A percentile compares a stretch with the other conserved stretches of the same genome.
Evolutionary conservation across 495 filamentous ascomycete species (phyloP).

Genomic region (Podospora pseudoanserina): DNA sequence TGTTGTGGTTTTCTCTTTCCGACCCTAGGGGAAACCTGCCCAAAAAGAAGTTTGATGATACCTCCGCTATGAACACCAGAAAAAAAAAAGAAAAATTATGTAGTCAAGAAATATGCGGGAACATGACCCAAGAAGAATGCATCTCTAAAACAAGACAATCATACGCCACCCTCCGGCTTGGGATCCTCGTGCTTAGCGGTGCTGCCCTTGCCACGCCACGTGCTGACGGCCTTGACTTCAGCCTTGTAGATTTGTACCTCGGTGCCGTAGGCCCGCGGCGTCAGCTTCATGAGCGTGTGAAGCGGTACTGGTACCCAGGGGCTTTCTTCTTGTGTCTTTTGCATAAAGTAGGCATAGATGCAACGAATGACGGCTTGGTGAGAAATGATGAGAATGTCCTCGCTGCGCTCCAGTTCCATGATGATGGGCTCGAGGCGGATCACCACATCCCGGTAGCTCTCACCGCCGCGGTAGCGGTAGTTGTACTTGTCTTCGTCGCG

Average conservation of each 20-base stretch:
- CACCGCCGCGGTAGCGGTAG: conserved; percentile 95
- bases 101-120: not conserved
- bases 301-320: conserved; percentile 95
- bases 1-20: not conserved
- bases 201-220: conserved; percentile 87
- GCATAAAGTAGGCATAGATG: conserved; percentile 99
- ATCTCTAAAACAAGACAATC: not conserved
- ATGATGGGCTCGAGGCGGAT: conserved; percentile 98
- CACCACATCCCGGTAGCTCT: conserved; percentile 96
- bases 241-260: conserved; percentile 81
- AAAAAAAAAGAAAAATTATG: not conserved
- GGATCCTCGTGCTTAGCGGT: conserved; percentile 68
- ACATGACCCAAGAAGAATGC: not conserved
- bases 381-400: conserved; percentile 96
- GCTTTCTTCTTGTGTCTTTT: conserved; percentile 81
- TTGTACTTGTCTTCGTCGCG: conserved; percentile 98
- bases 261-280: conserved; percentile 89
- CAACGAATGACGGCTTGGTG: conserved; percentile 95
- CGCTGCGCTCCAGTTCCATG: conserved; percentile 94
- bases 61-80: not conserved
- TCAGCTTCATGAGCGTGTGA: conserved; percentile 93
- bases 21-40: not conserved
- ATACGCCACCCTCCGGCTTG: conserved; percentile 36
- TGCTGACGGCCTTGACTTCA: conserved; percentile 90
- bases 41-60: not conserved